phyloP scores from a whole-genome alignment of 768 basidiomycete species.

The Chalciporus chontae region DNA sequence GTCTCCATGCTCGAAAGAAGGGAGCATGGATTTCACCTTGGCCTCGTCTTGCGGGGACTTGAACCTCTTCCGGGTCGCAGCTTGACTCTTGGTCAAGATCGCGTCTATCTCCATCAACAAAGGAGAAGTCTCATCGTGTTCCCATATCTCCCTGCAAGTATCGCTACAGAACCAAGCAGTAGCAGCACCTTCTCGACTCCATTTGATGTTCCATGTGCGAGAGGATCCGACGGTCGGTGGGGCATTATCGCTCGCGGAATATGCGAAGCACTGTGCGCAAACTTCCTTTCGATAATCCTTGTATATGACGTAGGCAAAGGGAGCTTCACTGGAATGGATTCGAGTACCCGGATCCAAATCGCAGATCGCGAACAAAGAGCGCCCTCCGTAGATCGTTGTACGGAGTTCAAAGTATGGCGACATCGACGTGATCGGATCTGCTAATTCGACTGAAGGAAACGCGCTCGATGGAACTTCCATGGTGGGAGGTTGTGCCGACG shows the following conservation, averaged over 20 bases:
- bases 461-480: background rate
- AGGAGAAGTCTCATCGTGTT: slow-evolving; percentile 31
- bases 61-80: slow-evolving; percentile 27
- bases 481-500: background rate
- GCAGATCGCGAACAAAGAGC: slow-evolving; percentile 47
- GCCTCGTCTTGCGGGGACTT: slow-evolving; percentile 21
- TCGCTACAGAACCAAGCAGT: slow-evolving; percentile 59
- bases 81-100: slow-evolving; percentile 35
- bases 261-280: slow-evolving; percentile 62
- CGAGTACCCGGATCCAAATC: slow-evolving; percentile 41
- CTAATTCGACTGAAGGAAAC: background rate
- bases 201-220: slow-evolving; percentile 44
- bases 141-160: slow-evolving; percentile 45
- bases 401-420: slow-evolving; percentile 20
- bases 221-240: slow-evolving; percentile 15
- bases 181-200: slow-evolving; percentile 28
- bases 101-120: slow-evolving; percentile 32
- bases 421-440: background rate
- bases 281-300: slow-evolving; percentile 65
- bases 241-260: slow-evolving; percentile 36
- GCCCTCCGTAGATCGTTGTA: slow-evolving; percentile 46
- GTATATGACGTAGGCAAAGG: slow-evolving; percentile 57
- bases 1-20: slow-evolving; percentile 8
- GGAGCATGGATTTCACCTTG: slow-evolving; percentile 18
- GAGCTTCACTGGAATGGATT: slow-evolving; percentile 42